These are phyloP conservation scores for Tulasnella sp. DNA, from an alignment of 768 basidiomycete species.

Conservation along the genomic window DNA sequence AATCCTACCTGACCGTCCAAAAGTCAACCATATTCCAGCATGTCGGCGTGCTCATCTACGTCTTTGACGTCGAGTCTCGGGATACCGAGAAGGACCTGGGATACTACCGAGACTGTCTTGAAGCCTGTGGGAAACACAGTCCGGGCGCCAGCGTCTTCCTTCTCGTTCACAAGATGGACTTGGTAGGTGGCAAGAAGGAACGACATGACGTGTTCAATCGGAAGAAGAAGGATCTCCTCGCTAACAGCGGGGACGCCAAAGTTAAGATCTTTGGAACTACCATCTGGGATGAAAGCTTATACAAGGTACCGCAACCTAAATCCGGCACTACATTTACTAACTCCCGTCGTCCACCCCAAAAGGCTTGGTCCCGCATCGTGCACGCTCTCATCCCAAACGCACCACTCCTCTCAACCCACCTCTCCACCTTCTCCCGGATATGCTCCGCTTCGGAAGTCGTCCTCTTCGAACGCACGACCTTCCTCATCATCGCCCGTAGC, in stretches of 20 bases:
- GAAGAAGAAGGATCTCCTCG: constrained; percentile 60
- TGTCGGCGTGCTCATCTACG: constrained; percentile 96
- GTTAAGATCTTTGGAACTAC: constrained; percentile 82
- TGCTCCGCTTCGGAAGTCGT: constrained; percentile 90
- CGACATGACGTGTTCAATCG: constrained; percentile 48
- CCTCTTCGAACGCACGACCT: constrained; percentile 93
- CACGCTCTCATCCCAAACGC: constrained; percentile 95
- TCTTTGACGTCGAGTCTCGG: constrained; percentile 85
- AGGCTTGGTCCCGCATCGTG: constrained; percentile 96
- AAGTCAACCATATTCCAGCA: constrained; percentile 92
- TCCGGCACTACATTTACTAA: background rate
- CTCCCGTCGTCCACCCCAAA: background rate
- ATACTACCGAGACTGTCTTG: constrained; percentile 86
- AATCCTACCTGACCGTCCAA: constrained; percentile 85
- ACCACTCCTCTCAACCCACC: constrained; percentile 72
- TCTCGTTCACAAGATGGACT: constrained; percentile 96
- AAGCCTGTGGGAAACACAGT: constrained; percentile 64
- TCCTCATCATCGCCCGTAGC: constrained; percentile 75
- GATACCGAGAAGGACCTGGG: constrained; percentile 69
- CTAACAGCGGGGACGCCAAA: constrained; percentile 45
- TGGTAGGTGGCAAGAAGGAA: constrained; percentile 47
- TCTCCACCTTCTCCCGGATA: constrained; percentile 72
- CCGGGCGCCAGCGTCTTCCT: constrained; percentile 79
- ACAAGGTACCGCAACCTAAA: constrained; percentile 48
- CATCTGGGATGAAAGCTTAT: constrained; percentile 94